Evolutionary conservation across 805 yeast genomes (phyloP).

Genomic region (Zygotorulaspora sp.): DNA sequence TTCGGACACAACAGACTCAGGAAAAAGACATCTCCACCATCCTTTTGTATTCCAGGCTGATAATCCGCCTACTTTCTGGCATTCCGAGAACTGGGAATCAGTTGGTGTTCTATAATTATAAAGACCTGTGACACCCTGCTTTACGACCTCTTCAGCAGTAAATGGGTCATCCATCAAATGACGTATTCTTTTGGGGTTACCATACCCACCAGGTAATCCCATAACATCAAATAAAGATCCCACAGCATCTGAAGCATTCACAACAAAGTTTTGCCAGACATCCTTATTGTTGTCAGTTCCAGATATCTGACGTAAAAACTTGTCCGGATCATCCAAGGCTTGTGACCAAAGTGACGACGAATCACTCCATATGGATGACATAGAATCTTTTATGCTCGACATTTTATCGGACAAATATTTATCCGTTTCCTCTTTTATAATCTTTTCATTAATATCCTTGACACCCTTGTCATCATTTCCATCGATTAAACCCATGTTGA

Average conservation of each 20-base stretch:
- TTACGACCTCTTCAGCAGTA: constrained; percentile 15
- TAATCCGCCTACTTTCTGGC: constrained; percentile 60
- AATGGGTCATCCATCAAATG: constrained; percentile 18
- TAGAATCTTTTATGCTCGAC: constrained; percentile 16
- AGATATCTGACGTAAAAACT: constrained; percentile 10
- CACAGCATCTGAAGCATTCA: constrained; percentile 19
- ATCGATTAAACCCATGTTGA: constrained; percentile 23
- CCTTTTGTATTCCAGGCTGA: constrained; percentile 83
- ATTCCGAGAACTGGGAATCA: constrained; percentile 52
- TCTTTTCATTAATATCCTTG: constrained; percentile 15
- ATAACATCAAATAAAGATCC: constrained; percentile 27
- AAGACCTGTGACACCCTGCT: constrained; percentile 37
- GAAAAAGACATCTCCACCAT: constrained; percentile 87
- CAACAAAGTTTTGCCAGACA: constrained; percentile 16
- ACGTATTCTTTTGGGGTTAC: constrained; percentile 17
- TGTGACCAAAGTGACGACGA: constrained; percentile 19
- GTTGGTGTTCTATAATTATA: constrained; percentile 58
- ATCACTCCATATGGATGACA: constrained; percentile 16
- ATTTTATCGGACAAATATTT: constrained; percentile 12
- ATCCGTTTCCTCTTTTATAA: constrained; percentile 9
- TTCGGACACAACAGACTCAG: constrained; percentile 42
- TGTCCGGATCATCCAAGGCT: constrained; percentile 17
- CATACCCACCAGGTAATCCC: constrained; percentile 24
- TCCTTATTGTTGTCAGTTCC: constrained; percentile 11
- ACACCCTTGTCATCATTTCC: constrained; percentile 16